These are phyloP conservation scores for Gossypium thurberi DNA, from an alignment of 345 rosid genomes.

Conservation along the genomic window DNA sequence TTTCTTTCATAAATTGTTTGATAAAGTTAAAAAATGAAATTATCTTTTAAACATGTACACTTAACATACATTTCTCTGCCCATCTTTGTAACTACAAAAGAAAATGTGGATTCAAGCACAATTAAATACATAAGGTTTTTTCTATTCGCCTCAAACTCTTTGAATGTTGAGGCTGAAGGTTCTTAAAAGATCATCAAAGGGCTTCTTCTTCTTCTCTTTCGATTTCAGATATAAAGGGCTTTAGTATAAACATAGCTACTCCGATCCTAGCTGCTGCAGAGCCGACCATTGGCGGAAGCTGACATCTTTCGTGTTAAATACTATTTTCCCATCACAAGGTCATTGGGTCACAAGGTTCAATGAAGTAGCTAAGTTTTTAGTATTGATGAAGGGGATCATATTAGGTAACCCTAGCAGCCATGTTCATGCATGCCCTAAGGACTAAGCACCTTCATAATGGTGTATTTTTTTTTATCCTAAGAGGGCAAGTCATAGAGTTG, in stretches of 20 bases:
- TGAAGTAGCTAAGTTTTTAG: neutral
- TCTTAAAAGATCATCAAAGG: neutral
- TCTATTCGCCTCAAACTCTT: neutral
- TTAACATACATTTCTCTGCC: too few species aligned
- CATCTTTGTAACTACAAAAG: too few species aligned
- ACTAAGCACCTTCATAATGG: neutral
- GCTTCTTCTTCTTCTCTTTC: neutral
- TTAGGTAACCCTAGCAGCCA: neutral
- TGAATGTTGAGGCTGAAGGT: constrained; percentile 1
- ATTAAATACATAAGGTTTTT: neutral
- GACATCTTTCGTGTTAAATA: neutral
- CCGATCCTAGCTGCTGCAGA: neutral
- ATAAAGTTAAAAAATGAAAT: too few species aligned
- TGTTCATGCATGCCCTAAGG: neutral
- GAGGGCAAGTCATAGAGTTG: neutral
- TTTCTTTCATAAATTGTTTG: too few species aligned
- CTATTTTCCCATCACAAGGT: neutral
- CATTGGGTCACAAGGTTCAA: neutral
- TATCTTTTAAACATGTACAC: too few species aligned
- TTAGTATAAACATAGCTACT: neutral
- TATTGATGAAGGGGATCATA: neutral
- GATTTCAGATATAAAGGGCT: neutral
- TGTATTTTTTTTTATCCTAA: neutral
- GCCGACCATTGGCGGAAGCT: neutral
- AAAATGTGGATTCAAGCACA: too few species aligned